Evolutionary conservation across 1,284 basidiomycete species (phyloP).

Genomic region (Ustilago curta): DNA sequence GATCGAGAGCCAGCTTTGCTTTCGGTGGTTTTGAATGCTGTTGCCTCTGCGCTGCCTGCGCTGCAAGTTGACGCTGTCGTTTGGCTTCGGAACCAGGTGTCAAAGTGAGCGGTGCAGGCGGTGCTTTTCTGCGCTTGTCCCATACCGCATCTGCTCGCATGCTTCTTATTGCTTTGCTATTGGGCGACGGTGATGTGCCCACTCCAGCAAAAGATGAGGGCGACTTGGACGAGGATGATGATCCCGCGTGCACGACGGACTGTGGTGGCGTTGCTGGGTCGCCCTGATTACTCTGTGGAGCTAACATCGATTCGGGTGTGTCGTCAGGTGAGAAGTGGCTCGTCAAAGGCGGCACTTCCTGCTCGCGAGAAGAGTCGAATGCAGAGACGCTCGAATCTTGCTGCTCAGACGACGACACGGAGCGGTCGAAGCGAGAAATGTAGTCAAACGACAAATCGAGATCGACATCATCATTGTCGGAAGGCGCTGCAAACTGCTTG

Average conservation of each 20-base stretch:
- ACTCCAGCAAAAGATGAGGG: conserved; percentile 2
- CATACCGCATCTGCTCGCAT: conserved; percentile 51
- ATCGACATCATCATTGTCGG: conserved; percentile 45
- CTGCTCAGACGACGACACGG: conserved; percentile 23
- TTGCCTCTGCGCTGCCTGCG: background rate
- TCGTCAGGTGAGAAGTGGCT: conserved; percentile 36
- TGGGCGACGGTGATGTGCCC: conserved; percentile 23
- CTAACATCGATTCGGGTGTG: conserved; percentile 21
- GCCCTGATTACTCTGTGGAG: background rate
- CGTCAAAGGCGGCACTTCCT: conserved; percentile 1
- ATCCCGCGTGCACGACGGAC: background rate
- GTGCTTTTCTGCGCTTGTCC: conserved; percentile 49
- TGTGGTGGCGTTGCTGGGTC: conserved; percentile 8
- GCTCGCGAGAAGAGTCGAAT: conserved; percentile 25
- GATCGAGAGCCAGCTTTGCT: conserved; percentile 4
- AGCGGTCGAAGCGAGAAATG: conserved; percentile 45
- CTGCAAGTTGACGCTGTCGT: conserved; percentile 26
- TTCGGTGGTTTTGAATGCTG: background rate
- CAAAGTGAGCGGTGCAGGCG: conserved; percentile 48
- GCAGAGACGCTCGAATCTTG: conserved; percentile 33
- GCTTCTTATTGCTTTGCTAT: conserved; percentile 34
- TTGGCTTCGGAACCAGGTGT: conserved; percentile 31
- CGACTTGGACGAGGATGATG: conserved; percentile 7
- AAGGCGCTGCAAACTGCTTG: conserved; percentile 8
- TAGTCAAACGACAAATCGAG: conserved; percentile 61